Percentiles rank a stretch among this genome's conserved stretches.
Evolutionary conservation across 306 rosid species (phyloP).

Genomic region (Trifolium dubium): DNA sequence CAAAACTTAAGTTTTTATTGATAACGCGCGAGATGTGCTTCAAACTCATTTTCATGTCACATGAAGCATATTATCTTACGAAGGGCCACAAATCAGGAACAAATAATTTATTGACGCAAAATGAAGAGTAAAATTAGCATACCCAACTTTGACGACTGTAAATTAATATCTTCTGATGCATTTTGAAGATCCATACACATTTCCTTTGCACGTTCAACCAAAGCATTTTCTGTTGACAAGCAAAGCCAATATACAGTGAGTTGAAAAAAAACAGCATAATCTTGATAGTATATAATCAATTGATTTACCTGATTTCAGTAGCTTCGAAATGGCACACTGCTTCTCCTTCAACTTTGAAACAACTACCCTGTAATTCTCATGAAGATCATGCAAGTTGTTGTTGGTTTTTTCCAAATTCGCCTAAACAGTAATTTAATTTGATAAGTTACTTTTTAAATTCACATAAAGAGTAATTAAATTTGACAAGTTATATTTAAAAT

Average conservation of each 20-base stretch:
- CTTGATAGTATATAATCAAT: slow-evolving; percentile 4
- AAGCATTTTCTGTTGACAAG: slow-evolving; percentile 63
- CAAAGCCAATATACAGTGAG: slow-evolving; percentile 24
- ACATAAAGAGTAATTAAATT: no score
- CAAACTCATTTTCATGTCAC: slow-evolving; percentile 19
- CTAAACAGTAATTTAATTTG: slow-evolving; percentile 48
- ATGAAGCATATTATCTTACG: slow-evolving; percentile 19
- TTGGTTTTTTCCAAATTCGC: slow-evolving; percentile 60
- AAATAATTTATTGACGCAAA: slow-evolving; percentile 9
- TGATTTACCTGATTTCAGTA: slow-evolving; percentile 68
- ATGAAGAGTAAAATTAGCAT: slow-evolving; percentile 30
- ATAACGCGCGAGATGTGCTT: not conserved
- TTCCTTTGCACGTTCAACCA: slow-evolving; percentile 79
- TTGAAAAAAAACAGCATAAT: slow-evolving; percentile 21
- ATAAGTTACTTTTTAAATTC: slow-evolving; percentile 12
- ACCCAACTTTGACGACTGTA: slow-evolving; percentile 73
- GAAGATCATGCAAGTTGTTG: slow-evolving; percentile 69
- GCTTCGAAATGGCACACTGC: slow-evolving; percentile 72
- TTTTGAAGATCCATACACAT: slow-evolving; percentile 68
- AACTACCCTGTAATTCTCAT: slow-evolving; percentile 61
- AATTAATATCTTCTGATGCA: slow-evolving; percentile 74
- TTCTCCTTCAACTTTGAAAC: slow-evolving; percentile 72
- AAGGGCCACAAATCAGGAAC: not conserved
- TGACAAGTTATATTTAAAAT: slow-evolving; percentile 1
- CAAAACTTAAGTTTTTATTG: not conserved